A percentile compares a stretch with the other conserved stretches of the same genome.
Conservation (phyloP, 306 rosid genomes). For the Ormosia emarginata region DNA sequence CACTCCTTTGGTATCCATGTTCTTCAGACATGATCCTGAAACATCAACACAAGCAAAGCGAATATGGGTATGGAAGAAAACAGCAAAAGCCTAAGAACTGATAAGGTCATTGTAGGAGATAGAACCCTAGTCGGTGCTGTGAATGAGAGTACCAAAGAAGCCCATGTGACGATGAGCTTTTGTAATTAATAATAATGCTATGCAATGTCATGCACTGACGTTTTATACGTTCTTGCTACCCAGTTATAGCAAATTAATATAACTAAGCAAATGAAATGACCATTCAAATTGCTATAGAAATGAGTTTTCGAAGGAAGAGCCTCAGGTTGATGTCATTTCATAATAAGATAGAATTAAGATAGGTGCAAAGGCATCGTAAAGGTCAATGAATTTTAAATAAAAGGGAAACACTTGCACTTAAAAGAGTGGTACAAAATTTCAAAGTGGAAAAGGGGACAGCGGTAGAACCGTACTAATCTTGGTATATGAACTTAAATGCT, state of each 20-base stretch:
- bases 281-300: slow-evolving; percentile 29
- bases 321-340: slow-evolving; percentile 30
- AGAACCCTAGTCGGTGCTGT: slow-evolving; percentile 45
- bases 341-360: background rate
- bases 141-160: background rate
- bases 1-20: slow-evolving; percentile 95
- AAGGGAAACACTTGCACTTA: slow-evolving; percentile 36
- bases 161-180: slow-evolving; percentile 1
- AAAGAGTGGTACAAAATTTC: slow-evolving; percentile 53
- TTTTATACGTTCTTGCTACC: background rate
- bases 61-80: background rate
- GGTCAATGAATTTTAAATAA: slow-evolving; percentile 18
- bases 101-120: background rate
- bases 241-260: background rate
- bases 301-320: slow-evolving; percentile 21
- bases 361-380: slow-evolving; percentile 19
- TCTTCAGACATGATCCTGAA: slow-evolving; percentile 88
- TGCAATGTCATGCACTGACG: slow-evolving; percentile 23
- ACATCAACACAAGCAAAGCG: background rate
- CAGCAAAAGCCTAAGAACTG: background rate
- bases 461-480: slow-evolving; percentile 32
- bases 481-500: slow-evolving; percentile 18
- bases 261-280: slow-evolving; percentile 25
- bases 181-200: slow-evolving; percentile 1
- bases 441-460: slow-evolving; percentile 36